Percentiles rank a stretch among this genome's conserved stretches.
These are phyloP conservation scores for Castanea sativa DNA, from an alignment of 306 rosid species.

Conservation along the genomic window DNA sequence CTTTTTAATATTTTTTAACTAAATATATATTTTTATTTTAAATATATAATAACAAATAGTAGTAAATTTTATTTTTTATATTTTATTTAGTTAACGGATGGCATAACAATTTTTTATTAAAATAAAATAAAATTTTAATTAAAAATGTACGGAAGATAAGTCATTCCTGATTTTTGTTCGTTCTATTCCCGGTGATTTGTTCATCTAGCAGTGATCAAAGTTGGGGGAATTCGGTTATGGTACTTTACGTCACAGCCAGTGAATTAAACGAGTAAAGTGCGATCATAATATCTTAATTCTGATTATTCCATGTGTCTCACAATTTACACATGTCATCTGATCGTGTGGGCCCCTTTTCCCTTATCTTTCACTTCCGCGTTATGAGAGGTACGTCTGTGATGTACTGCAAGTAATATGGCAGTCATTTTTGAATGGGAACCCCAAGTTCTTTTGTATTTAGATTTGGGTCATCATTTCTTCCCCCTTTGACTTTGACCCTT, in stretches of 20 bases:
- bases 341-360: not conserved
- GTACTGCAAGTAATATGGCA: not conserved
- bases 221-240: not conserved
- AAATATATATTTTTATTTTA: rapidly evolving
- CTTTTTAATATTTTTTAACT: rapidly evolving
- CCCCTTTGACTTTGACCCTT: too few species aligned
- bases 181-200: not conserved
- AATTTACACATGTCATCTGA: not conserved
- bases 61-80: rapidly evolving
- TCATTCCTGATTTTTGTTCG: too few species aligned
- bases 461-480: too few species aligned
- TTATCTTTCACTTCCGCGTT: not conserved
- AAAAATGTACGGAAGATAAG: too few species aligned
- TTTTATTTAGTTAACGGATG: rapidly evolving
- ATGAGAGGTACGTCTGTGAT: not conserved
- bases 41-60: rapidly evolving
- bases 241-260: not conserved
- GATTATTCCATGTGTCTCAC: not conserved
- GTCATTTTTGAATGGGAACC: not conserved
- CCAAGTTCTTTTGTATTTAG: not conserved
- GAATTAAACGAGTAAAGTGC: not conserved
- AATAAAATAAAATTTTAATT: too few species aligned
- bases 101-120: rapidly evolving
- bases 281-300: not conserved
- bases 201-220: not conserved